Base-by-base conservation (phyloP, 176 grass and related monocot species). In the Pontederia paniculata region DNA sequence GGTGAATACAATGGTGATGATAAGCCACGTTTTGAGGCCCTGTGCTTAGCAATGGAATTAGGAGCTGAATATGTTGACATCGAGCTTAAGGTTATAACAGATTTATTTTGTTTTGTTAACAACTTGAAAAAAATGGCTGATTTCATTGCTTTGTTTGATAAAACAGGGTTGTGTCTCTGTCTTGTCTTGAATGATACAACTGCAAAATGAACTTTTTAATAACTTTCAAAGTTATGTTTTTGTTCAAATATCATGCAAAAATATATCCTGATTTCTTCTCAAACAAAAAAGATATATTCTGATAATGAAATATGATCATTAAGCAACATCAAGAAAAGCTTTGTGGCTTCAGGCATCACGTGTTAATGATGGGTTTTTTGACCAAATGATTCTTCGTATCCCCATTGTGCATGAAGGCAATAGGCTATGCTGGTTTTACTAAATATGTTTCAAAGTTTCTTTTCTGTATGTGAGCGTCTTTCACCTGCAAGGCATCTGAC, bases 51-150 rank as follows among this genome's bases (percentile, higher is more conserved):
- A 52, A 84, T 93, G 75, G 80, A 98, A 74, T 60, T 98, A 43
- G 87, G 94, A 48, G 94, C 87, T 63, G 94, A 98, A 69, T 93
- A 88, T 54, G 69, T 98, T 50, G 94, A 98, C 55, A 77, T 98
- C 21, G 94, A 98, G 61, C 76, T 91, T 54, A 98, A 98, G 86
- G 94, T 98, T 77, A 72, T 12, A 21, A 44, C 18, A 53, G 9
- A 19, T 15, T 43, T 0, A 19, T 60, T 45, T 52, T 23, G 45
- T 37, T 43, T 63, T 47, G 7, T 45, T 17, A 57, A 67, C 46
- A 41, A 21, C 37, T 54, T 43, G 37, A 18, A 70, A 54, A 8
- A 66, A 74, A 13, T 45, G 49, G 55, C 41, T 22, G 41, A 17
- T 5, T 52, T 58, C 22, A 5, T 50, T 25, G 58, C 21, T 21